Evolutionary conservation across 441 rosid species (phyloP).

Genomic region (Eruca vesicaria): DNA sequence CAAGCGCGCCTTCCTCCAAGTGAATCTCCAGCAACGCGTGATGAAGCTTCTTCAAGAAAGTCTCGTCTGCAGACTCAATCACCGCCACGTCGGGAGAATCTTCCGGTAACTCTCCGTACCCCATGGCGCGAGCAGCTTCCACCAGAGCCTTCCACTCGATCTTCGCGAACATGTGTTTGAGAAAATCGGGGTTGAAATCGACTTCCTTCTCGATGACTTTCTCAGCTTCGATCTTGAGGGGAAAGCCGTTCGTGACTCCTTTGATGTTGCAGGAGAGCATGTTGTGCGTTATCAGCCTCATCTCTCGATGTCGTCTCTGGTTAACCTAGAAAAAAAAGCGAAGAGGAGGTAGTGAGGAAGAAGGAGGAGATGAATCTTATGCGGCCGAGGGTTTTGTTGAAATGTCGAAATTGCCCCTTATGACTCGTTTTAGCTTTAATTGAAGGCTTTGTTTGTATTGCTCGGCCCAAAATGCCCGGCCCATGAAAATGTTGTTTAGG

Average conservation of each 20-base stretch:
- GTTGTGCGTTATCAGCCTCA: slow-evolving; percentile 92
- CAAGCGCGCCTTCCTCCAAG: slow-evolving; percentile 85
- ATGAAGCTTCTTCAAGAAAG: slow-evolving; percentile 63
- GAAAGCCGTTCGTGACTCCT: slow-evolving; percentile 77
- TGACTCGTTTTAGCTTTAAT: not conserved
- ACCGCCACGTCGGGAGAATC: slow-evolving; percentile 45
- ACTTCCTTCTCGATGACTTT: slow-evolving; percentile 55
- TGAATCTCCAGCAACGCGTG: slow-evolving; percentile 90
- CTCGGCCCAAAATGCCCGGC: slow-evolving; percentile 1
- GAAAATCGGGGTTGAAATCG: slow-evolving; percentile 74
- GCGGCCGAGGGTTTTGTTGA: slow-evolving; percentile 21
- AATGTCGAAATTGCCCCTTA: not conserved
- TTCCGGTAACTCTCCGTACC: slow-evolving; percentile 71
- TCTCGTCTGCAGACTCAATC: slow-evolving; percentile 61
- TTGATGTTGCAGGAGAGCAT: slow-evolving; percentile 78
- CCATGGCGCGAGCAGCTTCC: slow-evolving; percentile 66
- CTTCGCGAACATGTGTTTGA: slow-evolving; percentile 60
- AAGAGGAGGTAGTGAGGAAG: not conserved
- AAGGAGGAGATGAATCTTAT: not conserved
- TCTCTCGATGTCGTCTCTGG: slow-evolving; percentile 1
- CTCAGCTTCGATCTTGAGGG: slow-evolving; percentile 61
- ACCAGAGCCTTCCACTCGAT: slow-evolving; percentile 80
- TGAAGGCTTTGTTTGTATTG: not conserved
- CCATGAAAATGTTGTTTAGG: not conserved
- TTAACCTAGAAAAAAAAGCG: not conserved